Percentiles rank a stretch among this genome's conserved stretches.
Evolutionary conservation across 352 stramenopile genomes (phyloP).

Genomic region (Blastocystis sp.): DNA sequence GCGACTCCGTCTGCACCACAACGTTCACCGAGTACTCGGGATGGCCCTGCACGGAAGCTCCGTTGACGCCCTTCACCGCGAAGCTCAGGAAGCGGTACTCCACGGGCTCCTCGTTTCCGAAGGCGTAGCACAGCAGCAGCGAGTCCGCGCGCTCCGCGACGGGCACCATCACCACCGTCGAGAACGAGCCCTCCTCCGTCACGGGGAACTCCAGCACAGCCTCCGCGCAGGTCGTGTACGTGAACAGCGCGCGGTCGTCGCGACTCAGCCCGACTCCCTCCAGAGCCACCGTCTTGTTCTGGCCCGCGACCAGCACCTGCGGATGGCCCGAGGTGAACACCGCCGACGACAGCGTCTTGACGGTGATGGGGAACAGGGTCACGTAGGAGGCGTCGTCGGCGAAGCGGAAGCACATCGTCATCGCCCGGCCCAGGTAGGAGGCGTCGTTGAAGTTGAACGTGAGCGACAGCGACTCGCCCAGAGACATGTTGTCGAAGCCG

Average conservation of each 20-base stretch:
- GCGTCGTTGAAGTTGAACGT: constrained; percentile 39
- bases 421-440: not conserved
- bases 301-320: constrained; percentile 20
- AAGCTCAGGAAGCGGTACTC: constrained; percentile 13
- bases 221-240: not conserved
- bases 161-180: not conserved
- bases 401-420: constrained; percentile 58
- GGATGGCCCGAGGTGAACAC: constrained; percentile 1
- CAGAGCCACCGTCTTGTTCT: constrained; percentile 32
- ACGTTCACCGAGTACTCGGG: constrained; percentile 27
- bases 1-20: not conserved
- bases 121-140: constrained; percentile 40
- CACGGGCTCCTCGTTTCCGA: not conserved
- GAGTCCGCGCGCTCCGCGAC: not conserved
- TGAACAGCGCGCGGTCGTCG: not conserved
- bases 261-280: not conserved
- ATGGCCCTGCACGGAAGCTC: not conserved
- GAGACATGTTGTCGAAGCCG: constrained; percentile 41
- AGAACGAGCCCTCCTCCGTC: not conserved
- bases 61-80: not conserved
- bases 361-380: constrained; percentile 26
- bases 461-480: not conserved
- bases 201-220: constrained; percentile 29
- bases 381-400: constrained; percentile 16
- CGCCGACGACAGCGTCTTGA: constrained; percentile 33